Evolutionary conservation across 495 filamentous ascomycete species (phyloP).

Genomic region (Talaromyces wortmannii): DNA sequence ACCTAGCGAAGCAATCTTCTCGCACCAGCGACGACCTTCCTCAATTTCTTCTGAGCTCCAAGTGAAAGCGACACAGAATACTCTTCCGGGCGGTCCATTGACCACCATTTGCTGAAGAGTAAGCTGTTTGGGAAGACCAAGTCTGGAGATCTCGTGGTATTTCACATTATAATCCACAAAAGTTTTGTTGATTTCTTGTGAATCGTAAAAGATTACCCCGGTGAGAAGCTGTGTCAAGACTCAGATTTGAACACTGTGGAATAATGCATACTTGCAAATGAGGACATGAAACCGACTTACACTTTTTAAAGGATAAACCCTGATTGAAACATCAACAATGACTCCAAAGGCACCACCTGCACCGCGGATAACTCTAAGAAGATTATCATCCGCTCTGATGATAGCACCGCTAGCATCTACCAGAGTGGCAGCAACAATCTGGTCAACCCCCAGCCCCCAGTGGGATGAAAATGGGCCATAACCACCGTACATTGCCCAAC

Average conservation of each 20-base stretch:
- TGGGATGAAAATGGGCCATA: slow-evolving; percentile 25
- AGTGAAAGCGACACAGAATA: slow-evolving; percentile 14
- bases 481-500: slow-evolving; percentile 31
- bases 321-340: slow-evolving; percentile 28
- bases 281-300: slow-evolving; percentile 10
- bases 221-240: slow-evolving; percentile 16
- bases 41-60: slow-evolving; percentile 22
- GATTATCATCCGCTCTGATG: slow-evolving; percentile 19
- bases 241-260: background rate
- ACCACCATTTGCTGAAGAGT: slow-evolving; percentile 18
- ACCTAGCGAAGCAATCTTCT: slow-evolving; percentile 19
- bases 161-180: slow-evolving; percentile 16
- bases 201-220: slow-evolving; percentile 25
- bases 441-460: slow-evolving; percentile 29
- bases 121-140: slow-evolving; percentile 17
- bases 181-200: slow-evolving; percentile 12
- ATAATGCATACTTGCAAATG: no score
- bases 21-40: slow-evolving; percentile 18
- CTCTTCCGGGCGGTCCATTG: slow-evolving; percentile 15
- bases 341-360: slow-evolving; percentile 33
- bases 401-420: slow-evolving; percentile 26
- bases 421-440: slow-evolving; percentile 29
- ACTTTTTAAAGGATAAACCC: slow-evolving; percentile 23
- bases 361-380: slow-evolving; percentile 29
- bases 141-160: slow-evolving; percentile 9